Evolutionary conservation across 2,329 filamentous ascomycete genomes (phyloP).

Genomic region (Ophiostoma perfectum): DNA sequence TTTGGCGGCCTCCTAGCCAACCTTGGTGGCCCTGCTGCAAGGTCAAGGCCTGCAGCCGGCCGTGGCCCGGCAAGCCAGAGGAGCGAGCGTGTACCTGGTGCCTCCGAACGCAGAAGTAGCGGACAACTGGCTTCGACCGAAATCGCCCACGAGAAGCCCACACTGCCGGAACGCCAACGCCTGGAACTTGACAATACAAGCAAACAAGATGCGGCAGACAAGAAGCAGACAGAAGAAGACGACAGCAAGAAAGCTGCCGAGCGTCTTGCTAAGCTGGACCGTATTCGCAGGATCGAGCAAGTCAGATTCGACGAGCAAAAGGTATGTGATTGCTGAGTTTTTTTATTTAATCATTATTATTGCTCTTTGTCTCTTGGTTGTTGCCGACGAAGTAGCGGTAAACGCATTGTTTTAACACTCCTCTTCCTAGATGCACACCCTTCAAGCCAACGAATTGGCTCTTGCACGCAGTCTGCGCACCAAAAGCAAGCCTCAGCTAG

Average conservation of each 20-base stretch:
- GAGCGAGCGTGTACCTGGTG: slow-evolving; percentile 53
- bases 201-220: slow-evolving; percentile 61
- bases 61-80: slow-evolving; percentile 48
- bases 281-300: slow-evolving; percentile 62
- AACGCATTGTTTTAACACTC: slow-evolving; percentile 12
- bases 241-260: slow-evolving; percentile 62
- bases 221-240: slow-evolving; percentile 61
- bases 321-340: slow-evolving; percentile 33
- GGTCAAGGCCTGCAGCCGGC: neutral
- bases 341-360: neutral
- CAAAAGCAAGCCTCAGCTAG: slow-evolving; percentile 63
- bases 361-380: neutral
- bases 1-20: slow-evolving; percentile 79
- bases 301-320: slow-evolving; percentile 68
- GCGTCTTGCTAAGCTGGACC: slow-evolving; percentile 58
- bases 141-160: slow-evolving; percentile 47
- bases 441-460: slow-evolving; percentile 66
- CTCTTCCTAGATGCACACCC: slow-evolving; percentile 61
- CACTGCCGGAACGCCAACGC: neutral
- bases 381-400: neutral
- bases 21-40: slow-evolving; percentile 37
- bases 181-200: slow-evolving; percentile 46
- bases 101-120: slow-evolving; percentile 28
- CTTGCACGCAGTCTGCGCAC: slow-evolving; percentile 71
- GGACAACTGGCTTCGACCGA: slow-evolving; percentile 33